phyloP scores from a whole-genome alignment of 345 rosid species.

The Turritis glabra region DNA sequence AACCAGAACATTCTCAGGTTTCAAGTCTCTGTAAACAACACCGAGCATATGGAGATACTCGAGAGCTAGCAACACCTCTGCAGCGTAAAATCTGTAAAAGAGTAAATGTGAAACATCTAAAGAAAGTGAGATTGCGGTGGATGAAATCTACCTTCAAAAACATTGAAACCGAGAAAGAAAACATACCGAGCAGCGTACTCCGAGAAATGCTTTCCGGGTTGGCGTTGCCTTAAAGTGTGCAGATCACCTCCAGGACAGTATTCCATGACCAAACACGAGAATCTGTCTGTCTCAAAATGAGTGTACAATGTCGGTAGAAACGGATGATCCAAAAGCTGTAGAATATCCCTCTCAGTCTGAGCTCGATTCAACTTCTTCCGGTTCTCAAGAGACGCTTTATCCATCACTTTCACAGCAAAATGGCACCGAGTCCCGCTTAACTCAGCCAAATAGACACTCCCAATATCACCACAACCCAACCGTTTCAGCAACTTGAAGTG shows the following conservation, averaged over 20 bases:
- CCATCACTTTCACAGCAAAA: slow-evolving; percentile 99
- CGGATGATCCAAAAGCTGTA: slow-evolving; percentile 95
- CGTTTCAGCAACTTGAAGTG: slow-evolving; percentile 89
- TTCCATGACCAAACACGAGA: slow-evolving; percentile 97
- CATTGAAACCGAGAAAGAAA: slow-evolving; percentile 8
- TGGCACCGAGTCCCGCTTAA: slow-evolving; percentile 82
- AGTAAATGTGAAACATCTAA: neutral
- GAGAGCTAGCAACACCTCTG: slow-evolving; percentile 90
- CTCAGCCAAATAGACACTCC: slow-evolving; percentile 96
- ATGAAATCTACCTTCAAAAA: neutral
- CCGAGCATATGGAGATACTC: slow-evolving; percentile 99
- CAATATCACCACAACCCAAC: slow-evolving; percentile 98
- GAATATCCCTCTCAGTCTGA: slow-evolving; percentile 96
- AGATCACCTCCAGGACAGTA: slow-evolving; percentile 99
- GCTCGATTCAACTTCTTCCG: slow-evolving; percentile 93
- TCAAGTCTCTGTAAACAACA: slow-evolving; percentile 94
- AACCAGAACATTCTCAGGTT: slow-evolving; percentile 97
- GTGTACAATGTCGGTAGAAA: slow-evolving; percentile 94
- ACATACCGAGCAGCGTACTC: slow-evolving; percentile 97
- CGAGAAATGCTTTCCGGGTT: slow-evolving; percentile 92
- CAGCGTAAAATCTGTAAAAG: slow-evolving; percentile 78
- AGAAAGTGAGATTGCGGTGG: slow-evolving; percentile 3
- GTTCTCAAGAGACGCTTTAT: slow-evolving; percentile 93
- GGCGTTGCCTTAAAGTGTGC: slow-evolving; percentile 90
- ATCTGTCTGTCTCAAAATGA: slow-evolving; percentile 95